phyloP scores from a whole-genome alignment of 2,329 filamentous ascomycete species.

The Elsinoe arachidis region DNA sequence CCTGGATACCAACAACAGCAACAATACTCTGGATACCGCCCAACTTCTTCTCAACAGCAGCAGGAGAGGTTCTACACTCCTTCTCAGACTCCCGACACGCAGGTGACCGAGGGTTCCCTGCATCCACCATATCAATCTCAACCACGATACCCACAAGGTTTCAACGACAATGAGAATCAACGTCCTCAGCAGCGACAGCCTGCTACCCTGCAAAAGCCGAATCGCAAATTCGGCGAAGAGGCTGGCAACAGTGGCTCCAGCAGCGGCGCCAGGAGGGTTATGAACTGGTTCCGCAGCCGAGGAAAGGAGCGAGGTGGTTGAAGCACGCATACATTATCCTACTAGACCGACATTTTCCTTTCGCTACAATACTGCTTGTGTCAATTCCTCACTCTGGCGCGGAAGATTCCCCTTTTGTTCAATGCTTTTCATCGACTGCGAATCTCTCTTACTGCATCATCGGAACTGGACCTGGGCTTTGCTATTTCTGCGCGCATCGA shows the following conservation, averaged over 20 bases:
- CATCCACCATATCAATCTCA: conserved; percentile 20
- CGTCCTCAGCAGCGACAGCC: conserved; percentile 36
- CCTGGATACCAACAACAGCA: conserved; percentile 23
- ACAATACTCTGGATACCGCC: conserved; percentile 19
- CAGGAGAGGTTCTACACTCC: conserved; percentile 17
- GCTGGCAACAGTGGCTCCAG: conserved; percentile 69
- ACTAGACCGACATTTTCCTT: neutral
- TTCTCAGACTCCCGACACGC: conserved; percentile 29
- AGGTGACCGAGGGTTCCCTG: conserved; percentile 21
- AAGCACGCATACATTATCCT: neutral
- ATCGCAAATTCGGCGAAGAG: conserved; percentile 78
- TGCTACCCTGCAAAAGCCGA: conserved; percentile 57
- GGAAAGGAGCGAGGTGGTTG: conserved; percentile 49
- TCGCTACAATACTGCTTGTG: neutral
- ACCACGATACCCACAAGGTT: conserved; percentile 33
- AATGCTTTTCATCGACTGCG: neutral
- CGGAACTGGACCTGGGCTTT: neutral
- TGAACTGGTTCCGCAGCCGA: conserved; percentile 94
- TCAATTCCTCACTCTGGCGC: neutral
- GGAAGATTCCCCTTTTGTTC: conserved; percentile 7
- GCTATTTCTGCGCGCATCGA: neutral
- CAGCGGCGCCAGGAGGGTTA: conserved; percentile 81
- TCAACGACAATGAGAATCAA: conserved; percentile 27
- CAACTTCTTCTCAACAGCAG: conserved; percentile 12
- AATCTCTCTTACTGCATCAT: neutral